Base-by-base conservation (phyloP, 352 stramenopile genomes). In the Phytophthora melonis region DNA sequence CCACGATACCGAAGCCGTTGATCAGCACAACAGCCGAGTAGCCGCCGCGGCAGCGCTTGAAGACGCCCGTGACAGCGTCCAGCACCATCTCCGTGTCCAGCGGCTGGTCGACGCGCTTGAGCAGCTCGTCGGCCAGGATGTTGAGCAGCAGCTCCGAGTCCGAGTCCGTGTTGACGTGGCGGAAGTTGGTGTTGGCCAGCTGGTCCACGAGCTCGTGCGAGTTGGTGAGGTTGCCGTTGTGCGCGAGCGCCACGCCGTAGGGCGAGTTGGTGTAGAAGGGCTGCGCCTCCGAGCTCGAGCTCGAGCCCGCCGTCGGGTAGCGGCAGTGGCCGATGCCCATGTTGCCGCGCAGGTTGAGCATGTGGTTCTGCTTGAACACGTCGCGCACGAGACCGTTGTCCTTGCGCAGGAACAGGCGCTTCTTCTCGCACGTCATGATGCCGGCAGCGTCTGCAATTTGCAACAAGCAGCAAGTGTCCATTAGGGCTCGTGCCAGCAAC, bases 201-300 rank as follows among this genome's bases (percentile, higher is more conserved):
- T 98, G 80, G 71, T 97, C 82, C 32, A 96, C 91, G 21, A 99
- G 86, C 69, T 99, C 94, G 62, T 97, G 90, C 54, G 97, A 98
- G 87, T 99, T 99, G 49, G 97, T 99, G 25, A 99, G 84, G 82
- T 99, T 99, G 58, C 98, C 98, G 83, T 99, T 99, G 80, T 97
- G 90, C 19, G 97, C 98, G 23, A 99, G 92, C 52, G 97, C 96
- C 41, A 99, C 95, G 27, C 98, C 98, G 82, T 99, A 99, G 13
- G 98, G 98, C 75, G 97, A 99, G 89, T 99, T 99, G 21, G 97
- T 99, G 89, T 99, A 99, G 72, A 99, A 98, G 16, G 98, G 98
- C 84, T 99, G 97, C 54, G 96, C 94, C 77, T 99, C 94, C 7
- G 85, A 93, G 82, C 88, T 96, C 23, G 87, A 90, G 58, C 88